Evolutionary conservation across 2,329 filamentous ascomycete species (phyloP), one percentile per base, ranked within the genome.

Genomic region (Verticillium albo-atrum): DNA sequence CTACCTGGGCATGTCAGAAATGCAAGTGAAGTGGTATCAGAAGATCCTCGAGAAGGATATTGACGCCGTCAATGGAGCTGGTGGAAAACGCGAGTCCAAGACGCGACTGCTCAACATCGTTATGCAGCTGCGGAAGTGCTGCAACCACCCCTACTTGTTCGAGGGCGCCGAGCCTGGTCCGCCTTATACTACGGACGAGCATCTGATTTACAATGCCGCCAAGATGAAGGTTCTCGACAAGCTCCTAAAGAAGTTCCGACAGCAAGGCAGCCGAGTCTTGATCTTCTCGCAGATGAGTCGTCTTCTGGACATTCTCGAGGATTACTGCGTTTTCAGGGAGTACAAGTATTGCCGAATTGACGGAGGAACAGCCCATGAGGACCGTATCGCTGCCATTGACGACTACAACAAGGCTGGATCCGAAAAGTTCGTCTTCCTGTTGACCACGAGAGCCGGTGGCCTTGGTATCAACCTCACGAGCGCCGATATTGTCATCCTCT

Each of bases 251-350:
- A 87, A 93, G 54, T 86, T 99, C 78, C 83, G 93, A 74, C 85
- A 84, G 54, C 89, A 97, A 71, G 95, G 92, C 50, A 98, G 93
- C 71, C 86, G 95, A 65, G 92, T 99, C n/a, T 84, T 99, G 59
- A 98, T 99, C 67, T 99, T 99, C 78, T 99, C 95, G 1, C 95
- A 99, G 71, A 99, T 99, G 95, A 97, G 93, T 70, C 91, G 95
- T 83, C 83, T 97, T 42, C 80, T 99, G 50, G 95, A 99, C 71
- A 99, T 99, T 57, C 83, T 99, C 17, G 95, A 99, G 72, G 95
- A 99, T 73, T 99, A 99, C 75, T 98, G 94, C 65, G 92, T 98
- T 52, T 97, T 99, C 81, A 86, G 93, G 60, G 89, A 92, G 32
- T 97, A 91, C 77, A 90, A 96, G 64, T 99, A 99, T 77, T 98